Conservation (phyloP, 768 basidiomycete species). For the Ramaria rubella region DNA sequence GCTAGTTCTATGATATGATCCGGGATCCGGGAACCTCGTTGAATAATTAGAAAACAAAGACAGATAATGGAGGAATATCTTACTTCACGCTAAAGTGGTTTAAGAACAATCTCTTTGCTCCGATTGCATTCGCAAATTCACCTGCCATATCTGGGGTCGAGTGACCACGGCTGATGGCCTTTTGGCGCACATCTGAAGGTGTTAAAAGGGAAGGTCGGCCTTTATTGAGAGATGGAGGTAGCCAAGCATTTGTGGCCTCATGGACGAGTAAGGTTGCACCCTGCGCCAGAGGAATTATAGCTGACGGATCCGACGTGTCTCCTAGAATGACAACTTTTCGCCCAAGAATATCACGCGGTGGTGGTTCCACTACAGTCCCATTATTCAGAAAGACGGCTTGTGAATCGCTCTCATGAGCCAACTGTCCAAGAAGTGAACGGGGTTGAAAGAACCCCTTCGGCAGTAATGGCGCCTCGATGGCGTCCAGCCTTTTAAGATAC, state of each 20-base stretch:
- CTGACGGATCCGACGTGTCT: conserved; percentile 62
- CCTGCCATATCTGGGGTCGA: conserved; percentile 78
- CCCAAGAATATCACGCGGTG: conserved; percentile 32
- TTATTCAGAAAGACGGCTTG: conserved; percentile 24
- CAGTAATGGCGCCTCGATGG: conserved; percentile 15
- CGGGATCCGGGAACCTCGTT: conserved; percentile 39
- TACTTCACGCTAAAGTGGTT: conserved; percentile 76
- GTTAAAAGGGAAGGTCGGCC: conserved; percentile 32
- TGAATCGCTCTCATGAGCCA: conserved; percentile 13
- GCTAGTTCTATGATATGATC: conserved; percentile 29
- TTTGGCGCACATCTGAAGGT: conserved; percentile 48
- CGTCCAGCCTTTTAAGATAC: conserved; percentile 15
- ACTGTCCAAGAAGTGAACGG: conserved; percentile 17
- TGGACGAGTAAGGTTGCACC: conserved; percentile 75
- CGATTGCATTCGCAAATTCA: conserved; percentile 54
- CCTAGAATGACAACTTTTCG: conserved; percentile 73
- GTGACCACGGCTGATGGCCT: conserved; percentile 62
- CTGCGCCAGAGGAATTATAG: conserved; percentile 54
- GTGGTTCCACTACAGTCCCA: conserved; percentile 24
- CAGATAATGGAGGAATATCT: conserved; percentile 13
- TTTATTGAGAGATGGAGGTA: conserved; percentile 50
- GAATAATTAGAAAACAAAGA: conserved; percentile 1
- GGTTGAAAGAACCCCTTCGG: conserved; percentile 25
- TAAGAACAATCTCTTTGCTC: conserved; percentile 56
- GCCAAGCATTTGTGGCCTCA: conserved; percentile 73